A percentile compares a stretch with the other conserved stretches of the same genome.
Conservation (phyloP, 2,329 filamentous ascomycete genomes). For the Dactylellina haptotyla region DNA sequence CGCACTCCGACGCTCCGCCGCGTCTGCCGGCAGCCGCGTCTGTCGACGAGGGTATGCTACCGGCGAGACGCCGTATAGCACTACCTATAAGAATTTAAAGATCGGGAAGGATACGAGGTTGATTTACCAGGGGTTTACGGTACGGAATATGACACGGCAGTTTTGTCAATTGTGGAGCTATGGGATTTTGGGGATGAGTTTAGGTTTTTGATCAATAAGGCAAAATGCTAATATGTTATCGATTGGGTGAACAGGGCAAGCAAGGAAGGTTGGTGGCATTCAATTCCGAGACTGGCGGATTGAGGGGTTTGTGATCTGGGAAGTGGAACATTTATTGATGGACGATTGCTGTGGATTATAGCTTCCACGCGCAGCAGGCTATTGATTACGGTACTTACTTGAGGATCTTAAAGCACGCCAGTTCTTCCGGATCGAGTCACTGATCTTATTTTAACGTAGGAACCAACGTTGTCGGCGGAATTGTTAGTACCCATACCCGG, state of each 20-base stretch:
- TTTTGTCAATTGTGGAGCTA: not conserved
- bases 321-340: not conserved
- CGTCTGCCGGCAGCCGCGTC: conserved; percentile 20
- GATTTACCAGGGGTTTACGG: conserved; percentile 77
- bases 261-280: conserved; percentile 50
- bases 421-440: conserved; percentile 57
- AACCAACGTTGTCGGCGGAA: conserved; percentile 96
- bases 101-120: conserved; percentile 74
- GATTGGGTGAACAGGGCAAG: conserved; percentile 40
- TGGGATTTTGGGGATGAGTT: too few species aligned
- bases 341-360: conserved; percentile 61
- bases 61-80: conserved; percentile 59
- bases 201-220: too few species aligned
- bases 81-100: conserved; percentile 73
- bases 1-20: conserved; percentile 47
- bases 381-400: conserved; percentile 88
- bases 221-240: conserved; percentile 11
- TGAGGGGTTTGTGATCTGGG: conserved; percentile 6
- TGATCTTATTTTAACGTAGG: conserved; percentile 66
- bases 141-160: conserved; percentile 10
- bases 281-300: not conserved
- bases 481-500: conserved; percentile 60
- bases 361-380: conserved; percentile 96
- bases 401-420: conserved; percentile 43
- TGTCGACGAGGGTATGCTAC: conserved; percentile 41